These are phyloP conservation scores for Backusella australiensis DNA, from an alignment of 192 early-diverging fungal genomes.

Conservation along the genomic window DNA sequence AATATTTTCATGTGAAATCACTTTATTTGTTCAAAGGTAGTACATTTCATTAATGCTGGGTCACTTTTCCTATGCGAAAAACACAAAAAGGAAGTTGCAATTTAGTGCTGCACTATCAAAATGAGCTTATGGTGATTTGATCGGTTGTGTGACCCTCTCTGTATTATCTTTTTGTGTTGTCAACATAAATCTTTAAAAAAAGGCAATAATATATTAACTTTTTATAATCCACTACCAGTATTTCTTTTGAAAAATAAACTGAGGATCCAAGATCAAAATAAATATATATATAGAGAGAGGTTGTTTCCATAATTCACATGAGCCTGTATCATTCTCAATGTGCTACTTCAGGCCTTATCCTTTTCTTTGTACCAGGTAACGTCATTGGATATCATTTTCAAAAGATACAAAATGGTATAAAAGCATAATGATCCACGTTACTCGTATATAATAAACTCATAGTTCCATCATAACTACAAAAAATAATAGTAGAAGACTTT, in stretches of 20 bases:
- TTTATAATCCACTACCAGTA: not conserved
- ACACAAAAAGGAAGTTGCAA: not conserved
- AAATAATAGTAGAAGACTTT: too few species aligned
- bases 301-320: not conserved
- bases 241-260: not conserved
- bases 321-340: not conserved
- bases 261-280: not conserved
- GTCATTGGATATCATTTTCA: not conserved
- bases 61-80: conserved; percentile 1
- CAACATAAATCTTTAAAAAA: not conserved
- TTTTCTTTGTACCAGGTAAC: not conserved
- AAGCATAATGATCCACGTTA: not conserved
- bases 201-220: not conserved
- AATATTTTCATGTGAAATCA: conserved; percentile 2
- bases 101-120: not conserved
- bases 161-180: not conserved
- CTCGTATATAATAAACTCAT: not conserved
- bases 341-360: not conserved
- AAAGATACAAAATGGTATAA: not conserved
- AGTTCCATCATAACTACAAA: not conserved
- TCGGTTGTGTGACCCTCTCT: not conserved
- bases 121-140: not conserved
- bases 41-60: not conserved
- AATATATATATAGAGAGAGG: not conserved
- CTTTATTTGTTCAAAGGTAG: not conserved